Base-by-base conservation (phyloP, 257 asterid species). In the Plantago ovata region DNA sequence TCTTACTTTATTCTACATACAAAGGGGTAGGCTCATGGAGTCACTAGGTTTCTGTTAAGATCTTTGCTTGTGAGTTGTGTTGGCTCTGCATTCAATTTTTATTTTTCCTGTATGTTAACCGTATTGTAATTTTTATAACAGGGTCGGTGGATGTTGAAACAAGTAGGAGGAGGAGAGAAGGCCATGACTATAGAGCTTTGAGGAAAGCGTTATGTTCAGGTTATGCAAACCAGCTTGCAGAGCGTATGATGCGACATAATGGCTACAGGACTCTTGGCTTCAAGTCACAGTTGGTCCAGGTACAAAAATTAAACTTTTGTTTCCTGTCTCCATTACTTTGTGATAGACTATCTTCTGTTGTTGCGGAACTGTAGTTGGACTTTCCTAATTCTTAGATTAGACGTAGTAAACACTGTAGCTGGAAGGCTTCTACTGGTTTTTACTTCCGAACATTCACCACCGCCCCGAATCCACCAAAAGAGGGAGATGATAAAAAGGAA, bases 271-370 rank as follows among this genome's bases (percentile, higher is more conserved):
- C 96, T 45, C 71, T 88, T 58, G 95, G 97, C 79, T 79, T 85
- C 77, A 89, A 86, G 78, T 72, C 98, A 43, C 95, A 88, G 52
- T 76, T 92, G 56, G 95, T 86, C 62, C 97, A 92, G 95, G 98
- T 92, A 69, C 22, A 64, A 63, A 59, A 65, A 45, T 55, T 18
- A 3, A 14, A 42, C 44, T 46, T 49, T 51, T 33, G 9, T 0
- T 59, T 45, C 32, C n/a, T 45, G 13, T 43, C 45, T 32, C 44
- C 50, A 40, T 45, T 40, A 40, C 40, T 41, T 4, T 41, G 10
- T 39, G 15, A 40, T 62, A 36, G 46, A 40, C 16, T 56, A n/a
- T 9, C 59, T 19, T 21, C 53, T 41, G 51, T n/a, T 43, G 53
- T 48, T 48, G 11, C 32, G 53, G 32, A 3, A 9, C 28, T 48